Evolutionary conservation across 805 yeast species (phyloP), one percentile per base, ranked within the genome.

Genomic region (Yamadazyma paraphyllophila): DNA sequence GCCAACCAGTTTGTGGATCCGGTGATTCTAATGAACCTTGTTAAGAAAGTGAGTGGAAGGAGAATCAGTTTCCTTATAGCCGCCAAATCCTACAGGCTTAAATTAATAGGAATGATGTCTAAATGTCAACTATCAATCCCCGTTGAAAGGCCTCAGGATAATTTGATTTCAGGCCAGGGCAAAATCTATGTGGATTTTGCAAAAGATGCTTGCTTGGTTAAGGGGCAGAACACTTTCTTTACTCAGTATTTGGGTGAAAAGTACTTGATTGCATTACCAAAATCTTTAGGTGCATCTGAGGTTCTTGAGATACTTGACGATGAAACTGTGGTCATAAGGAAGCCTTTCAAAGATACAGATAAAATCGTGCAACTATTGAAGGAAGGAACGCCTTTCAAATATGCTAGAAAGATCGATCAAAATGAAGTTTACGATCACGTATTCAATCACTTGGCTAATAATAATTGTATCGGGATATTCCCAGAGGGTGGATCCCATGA

Each of bases 401-500:
- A 77, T 32, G 99, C 97, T 1, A 83, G 77, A 46, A 87, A 86
- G 56, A 85, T 94, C 46, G 90, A 94, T 65, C 97, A 94, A 65
- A 78, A 88, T 13, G 72, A 74, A 37, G 96, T 94, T 45, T 94
- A 89, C 65, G 79, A 85, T 44, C 76, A 78, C 51, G 98, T 94
- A 2, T 94, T 91, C 62, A 80, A 83, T 41, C 96, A 89, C 62
- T 74, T 94, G 51, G 77, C 88, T 14, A 76, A 80, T 48, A 90
- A 94, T 35, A 81, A 87, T 46, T 88, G 95, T 51, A 67, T 94
- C 30, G 98, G 98, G 9, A 88, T 94, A 37, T 94, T 90, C 69
- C 97, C 99, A 7, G 99, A 94, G 71, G 99, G 99, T 48, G 99
- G 99, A 1, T 89, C 97, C 10, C 99, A 92, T 59, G 99, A 92